A percentile compares a stretch with the other conserved stretches of the same genome.
phyloP scores from a whole-genome alignment of 1,284 basidiomycete genomes.

The Golubevia sp. region DNA sequence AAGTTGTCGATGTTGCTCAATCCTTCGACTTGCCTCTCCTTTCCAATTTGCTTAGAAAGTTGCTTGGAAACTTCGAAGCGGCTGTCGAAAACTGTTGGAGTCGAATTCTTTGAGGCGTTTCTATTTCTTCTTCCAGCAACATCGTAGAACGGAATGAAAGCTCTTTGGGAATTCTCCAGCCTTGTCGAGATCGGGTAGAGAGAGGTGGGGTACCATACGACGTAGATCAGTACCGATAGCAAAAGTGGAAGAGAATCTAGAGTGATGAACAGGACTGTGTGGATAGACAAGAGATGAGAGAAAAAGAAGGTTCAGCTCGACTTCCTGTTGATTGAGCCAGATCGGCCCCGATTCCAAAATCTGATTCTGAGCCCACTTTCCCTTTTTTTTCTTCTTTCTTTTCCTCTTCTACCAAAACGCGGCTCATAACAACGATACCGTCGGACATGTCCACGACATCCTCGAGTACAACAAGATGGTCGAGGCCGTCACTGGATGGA shows the following conservation, averaged over 20 bases:
- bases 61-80: too few species aligned
- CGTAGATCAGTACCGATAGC: not conserved
- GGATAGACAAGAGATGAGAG: not conserved
- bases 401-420: conserved; percentile 14
- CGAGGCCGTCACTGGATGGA: conserved; percentile 35
- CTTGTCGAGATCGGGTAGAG: not conserved
- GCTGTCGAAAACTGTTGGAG: too few species aligned
- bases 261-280: not conserved
- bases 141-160: not conserved
- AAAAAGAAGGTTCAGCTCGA: not conserved
- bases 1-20: too few species aligned
- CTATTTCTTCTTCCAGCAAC: not conserved
- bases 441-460: conserved; percentile 55
- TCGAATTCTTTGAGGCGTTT: too few species aligned
- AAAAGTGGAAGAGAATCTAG: not conserved
- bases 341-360: not conserved
- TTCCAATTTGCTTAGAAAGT: too few species aligned
- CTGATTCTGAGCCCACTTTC: too few species aligned
- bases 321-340: not conserved
- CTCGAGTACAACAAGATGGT: conserved; percentile 46
- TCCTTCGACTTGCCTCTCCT: too few species aligned
- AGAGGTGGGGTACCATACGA: not conserved
- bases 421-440: conserved; percentile 57
- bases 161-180: not conserved
- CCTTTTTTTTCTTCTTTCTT: not conserved